phyloP scores from a whole-genome alignment of 2,329 filamentous ascomycete genomes.

The Xylariaceae sp. region DNA sequence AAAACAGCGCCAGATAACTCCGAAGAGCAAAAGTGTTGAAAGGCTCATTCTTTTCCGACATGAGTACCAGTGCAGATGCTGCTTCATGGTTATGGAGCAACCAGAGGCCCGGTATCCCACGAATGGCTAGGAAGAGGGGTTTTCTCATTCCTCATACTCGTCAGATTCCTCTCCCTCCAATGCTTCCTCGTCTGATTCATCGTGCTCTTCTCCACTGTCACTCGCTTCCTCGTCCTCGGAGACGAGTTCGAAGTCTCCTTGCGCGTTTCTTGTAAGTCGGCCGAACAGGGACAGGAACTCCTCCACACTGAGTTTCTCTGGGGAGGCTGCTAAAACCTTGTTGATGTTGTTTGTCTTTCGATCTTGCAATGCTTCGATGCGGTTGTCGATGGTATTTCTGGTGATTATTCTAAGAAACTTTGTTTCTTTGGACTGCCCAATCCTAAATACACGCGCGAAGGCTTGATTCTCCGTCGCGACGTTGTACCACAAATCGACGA shows the following conservation, averaged over 20 bases:
- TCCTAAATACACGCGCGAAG: slow-evolving; percentile 58
- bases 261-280: neutral
- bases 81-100: no score
- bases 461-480: slow-evolving; percentile 60
- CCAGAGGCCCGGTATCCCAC: no score
- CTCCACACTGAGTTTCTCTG: neutral
- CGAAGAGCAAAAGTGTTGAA: no score
- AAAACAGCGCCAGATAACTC: no score
- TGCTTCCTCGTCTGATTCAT: neutral
- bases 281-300: slow-evolving; percentile 4
- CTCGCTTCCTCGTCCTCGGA: neutral
- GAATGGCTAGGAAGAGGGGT: no score
- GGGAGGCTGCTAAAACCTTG: neutral
- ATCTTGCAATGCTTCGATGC: slow-evolving; percentile 9
- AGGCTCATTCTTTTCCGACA: no score
- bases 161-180: neutral
- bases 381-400: slow-evolving; percentile 9
- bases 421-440: slow-evolving; percentile 61
- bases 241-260: slow-evolving; percentile 4
- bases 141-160: no score
- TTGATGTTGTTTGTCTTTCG: slow-evolving; percentile 9
- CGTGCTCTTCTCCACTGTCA: neutral
- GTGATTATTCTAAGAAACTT: slow-evolving; percentile 55
- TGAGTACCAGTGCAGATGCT: no score
- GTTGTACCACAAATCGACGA: slow-evolving; percentile 63